A percentile compares a stretch with the other conserved stretches of the same genome.
Conservation (phyloP, 2,329 filamentous ascomycete species). For the Neofusicoccum sp. region DNA sequence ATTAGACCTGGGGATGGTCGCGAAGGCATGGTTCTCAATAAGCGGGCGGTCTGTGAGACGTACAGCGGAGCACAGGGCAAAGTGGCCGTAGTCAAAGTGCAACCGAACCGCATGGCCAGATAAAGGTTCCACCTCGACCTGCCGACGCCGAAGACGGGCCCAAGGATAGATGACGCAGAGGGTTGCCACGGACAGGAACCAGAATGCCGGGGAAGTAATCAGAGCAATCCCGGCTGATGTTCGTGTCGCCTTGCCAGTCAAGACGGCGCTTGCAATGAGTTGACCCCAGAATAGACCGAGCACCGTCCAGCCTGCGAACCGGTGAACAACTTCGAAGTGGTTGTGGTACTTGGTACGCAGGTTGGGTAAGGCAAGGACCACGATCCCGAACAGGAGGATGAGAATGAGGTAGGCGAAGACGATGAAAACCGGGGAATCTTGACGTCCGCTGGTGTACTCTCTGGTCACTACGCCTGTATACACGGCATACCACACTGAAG, state of each 20-base stretch:
- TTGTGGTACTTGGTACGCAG: slow-evolving; percentile 30
- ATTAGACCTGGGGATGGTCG: slow-evolving; percentile 34
- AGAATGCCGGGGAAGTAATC: slow-evolving; percentile 57
- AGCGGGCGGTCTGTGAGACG: slow-evolving; percentile 24
- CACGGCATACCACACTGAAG: slow-evolving; percentile 43
- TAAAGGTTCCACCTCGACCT: slow-evolving; percentile 64
- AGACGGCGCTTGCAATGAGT: slow-evolving; percentile 3
- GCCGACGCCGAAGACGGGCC: slow-evolving; percentile 66
- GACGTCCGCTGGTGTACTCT: slow-evolving; percentile 23
- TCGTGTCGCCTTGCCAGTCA: background rate
- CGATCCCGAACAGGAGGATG: slow-evolving; percentile 25
- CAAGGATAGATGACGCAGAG: slow-evolving; percentile 69
- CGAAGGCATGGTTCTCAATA: slow-evolving; percentile 38
- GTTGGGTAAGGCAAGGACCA: slow-evolving; percentile 27
- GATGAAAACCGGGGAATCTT: slow-evolving; percentile 21
- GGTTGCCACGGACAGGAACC: slow-evolving; percentile 67
- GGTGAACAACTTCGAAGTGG: slow-evolving; percentile 35
- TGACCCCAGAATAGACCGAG: slow-evolving; percentile 34
- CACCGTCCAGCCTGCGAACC: slow-evolving; percentile 34
- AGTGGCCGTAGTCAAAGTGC: slow-evolving; percentile 38
- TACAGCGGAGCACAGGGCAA: slow-evolving; percentile 7
- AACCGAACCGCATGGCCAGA: slow-evolving; percentile 71
- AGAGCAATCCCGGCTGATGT: slow-evolving; percentile 39
- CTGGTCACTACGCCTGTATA: slow-evolving; percentile 35
- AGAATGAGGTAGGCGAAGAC: slow-evolving; percentile 25